Evolutionary conservation across 805 yeast genomes (phyloP).

Genomic region (Osmozyma mogii): DNA sequence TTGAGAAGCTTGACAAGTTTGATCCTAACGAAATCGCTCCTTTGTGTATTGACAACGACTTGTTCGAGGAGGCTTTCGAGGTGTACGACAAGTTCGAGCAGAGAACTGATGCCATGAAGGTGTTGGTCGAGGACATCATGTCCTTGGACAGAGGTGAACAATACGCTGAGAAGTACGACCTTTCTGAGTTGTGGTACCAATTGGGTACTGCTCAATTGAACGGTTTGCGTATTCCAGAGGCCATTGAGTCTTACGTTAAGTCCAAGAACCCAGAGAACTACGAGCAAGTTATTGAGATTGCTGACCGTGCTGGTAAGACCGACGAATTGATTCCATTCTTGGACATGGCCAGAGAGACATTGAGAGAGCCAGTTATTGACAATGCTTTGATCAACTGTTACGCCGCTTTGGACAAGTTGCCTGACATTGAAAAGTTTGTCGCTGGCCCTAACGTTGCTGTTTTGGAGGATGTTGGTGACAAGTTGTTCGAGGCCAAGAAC

Average conservation of each 20-base stretch:
- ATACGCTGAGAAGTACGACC: slow-evolving; percentile 84
- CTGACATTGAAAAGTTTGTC: slow-evolving; percentile 79
- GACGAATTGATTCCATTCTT: slow-evolving; percentile 85
- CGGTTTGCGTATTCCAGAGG: slow-evolving; percentile 86
- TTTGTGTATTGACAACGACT: slow-evolving; percentile 78
- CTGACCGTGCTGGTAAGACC: slow-evolving; percentile 93
- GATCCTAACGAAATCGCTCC: slow-evolving; percentile 94
- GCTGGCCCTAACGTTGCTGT: slow-evolving; percentile 90
- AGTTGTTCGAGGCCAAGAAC: slow-evolving; percentile 68
- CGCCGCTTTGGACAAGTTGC: slow-evolving; percentile 67
- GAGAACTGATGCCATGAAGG: slow-evolving; percentile 74
- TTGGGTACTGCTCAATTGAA: slow-evolving; percentile 93
- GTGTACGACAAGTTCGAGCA: slow-evolving; percentile 80
- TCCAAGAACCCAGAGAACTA: slow-evolving; percentile 89
- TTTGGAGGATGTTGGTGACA: slow-evolving; percentile 86
- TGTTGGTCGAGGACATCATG: slow-evolving; percentile 86
- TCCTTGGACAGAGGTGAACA: slow-evolving; percentile 91
- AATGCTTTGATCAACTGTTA: slow-evolving; percentile 84
- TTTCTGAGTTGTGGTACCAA: slow-evolving; percentile 87
- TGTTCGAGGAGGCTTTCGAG: slow-evolving; percentile 90
- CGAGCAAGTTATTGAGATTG: slow-evolving; percentile 83
- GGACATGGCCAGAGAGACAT: slow-evolving; percentile 82
- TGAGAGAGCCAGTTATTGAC: slow-evolving; percentile 89
- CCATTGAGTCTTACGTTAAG: slow-evolving; percentile 83
- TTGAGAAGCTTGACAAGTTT: slow-evolving; percentile 83